These are phyloP conservation scores for Coemansia sp. DNA, from an alignment of 192 early-diverging fungal species.

Conservation along the genomic window DNA sequence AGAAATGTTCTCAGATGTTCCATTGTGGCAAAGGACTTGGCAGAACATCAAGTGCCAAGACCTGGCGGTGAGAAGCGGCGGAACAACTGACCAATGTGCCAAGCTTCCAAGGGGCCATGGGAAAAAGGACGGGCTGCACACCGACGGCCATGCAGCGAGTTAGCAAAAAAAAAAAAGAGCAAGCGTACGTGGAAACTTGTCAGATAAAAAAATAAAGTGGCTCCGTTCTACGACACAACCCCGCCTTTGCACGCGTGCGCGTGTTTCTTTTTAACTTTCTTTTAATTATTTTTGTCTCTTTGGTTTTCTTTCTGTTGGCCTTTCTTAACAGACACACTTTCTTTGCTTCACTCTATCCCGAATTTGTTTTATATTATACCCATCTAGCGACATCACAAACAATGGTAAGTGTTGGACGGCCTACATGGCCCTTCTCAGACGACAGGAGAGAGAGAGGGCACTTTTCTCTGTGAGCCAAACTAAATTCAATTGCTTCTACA, in stretches of 20 bases:
- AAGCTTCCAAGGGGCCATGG: not conserved
- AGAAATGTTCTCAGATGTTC: not conserved
- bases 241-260: not conserved
- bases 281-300: not conserved
- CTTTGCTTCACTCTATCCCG: not conserved
- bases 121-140: not conserved
- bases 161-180: not conserved
- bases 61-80: not conserved
- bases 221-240: not conserved
- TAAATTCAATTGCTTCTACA: not conserved
- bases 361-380: constrained; percentile 14
- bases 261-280: not conserved
- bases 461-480: not conserved
- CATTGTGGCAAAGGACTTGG: not conserved
- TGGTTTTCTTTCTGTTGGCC: constrained; percentile 8
- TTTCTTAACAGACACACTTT: not conserved
- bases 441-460: not conserved
- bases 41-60: not conserved
- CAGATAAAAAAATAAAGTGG: not conserved
- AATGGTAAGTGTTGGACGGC: constrained; percentile 22
- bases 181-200: not conserved
- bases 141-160: not conserved
- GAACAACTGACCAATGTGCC: not conserved
- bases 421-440: not conserved
- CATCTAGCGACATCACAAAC: constrained; percentile 15